Evolutionary conservation across 1,284 basidiomycete species (phyloP).

Genomic region (Ceratobasidium sp.): DNA sequence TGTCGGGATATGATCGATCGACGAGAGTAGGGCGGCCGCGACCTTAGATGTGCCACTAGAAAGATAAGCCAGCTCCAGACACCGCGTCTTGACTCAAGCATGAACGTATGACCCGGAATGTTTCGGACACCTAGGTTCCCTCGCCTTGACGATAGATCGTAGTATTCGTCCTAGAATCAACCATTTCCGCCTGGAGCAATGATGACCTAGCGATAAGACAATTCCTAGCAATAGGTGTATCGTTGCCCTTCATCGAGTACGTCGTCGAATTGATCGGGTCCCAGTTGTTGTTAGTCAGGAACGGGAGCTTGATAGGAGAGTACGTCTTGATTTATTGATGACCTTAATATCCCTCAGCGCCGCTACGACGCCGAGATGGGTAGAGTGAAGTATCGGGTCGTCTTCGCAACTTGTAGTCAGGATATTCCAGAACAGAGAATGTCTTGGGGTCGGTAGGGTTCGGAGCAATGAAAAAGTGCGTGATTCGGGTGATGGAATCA

Average conservation of each 20-base stretch:
- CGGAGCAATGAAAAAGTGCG: constrained; percentile 53
- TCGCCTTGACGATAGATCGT: not conserved
- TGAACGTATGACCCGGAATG: too few species aligned
- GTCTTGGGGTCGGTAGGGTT: constrained; percentile 51
- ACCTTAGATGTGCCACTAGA: too few species aligned
- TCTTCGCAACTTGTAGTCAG: constrained; percentile 44
- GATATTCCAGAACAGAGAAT: constrained; percentile 54
- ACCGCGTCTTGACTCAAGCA: too few species aligned
- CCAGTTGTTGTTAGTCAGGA: constrained; percentile 1
- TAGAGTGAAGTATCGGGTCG: constrained; percentile 46
- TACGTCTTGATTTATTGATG: constrained; percentile 52
- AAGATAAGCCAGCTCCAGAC: too few species aligned
- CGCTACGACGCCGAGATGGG: constrained; percentile 55
- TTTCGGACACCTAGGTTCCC: too few species aligned
- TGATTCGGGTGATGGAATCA: constrained; percentile 49
- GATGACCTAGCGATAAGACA: constrained; percentile 53
- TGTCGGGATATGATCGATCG: too few species aligned
- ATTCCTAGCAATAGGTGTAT: constrained; percentile 42
- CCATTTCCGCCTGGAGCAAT: constrained; percentile 59
- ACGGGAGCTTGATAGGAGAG: constrained; percentile 40
- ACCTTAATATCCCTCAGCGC: constrained; percentile 55
- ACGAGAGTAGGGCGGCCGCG: too few species aligned
- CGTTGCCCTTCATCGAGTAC: constrained; percentile 52
- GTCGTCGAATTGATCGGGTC: constrained; percentile 42
- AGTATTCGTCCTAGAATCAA: constrained; percentile 48